These are phyloP conservation scores for Colletotrichum tofieldiae DNA, from an alignment of 2,329 filamentous ascomycete species.

Conservation along the genomic window DNA sequence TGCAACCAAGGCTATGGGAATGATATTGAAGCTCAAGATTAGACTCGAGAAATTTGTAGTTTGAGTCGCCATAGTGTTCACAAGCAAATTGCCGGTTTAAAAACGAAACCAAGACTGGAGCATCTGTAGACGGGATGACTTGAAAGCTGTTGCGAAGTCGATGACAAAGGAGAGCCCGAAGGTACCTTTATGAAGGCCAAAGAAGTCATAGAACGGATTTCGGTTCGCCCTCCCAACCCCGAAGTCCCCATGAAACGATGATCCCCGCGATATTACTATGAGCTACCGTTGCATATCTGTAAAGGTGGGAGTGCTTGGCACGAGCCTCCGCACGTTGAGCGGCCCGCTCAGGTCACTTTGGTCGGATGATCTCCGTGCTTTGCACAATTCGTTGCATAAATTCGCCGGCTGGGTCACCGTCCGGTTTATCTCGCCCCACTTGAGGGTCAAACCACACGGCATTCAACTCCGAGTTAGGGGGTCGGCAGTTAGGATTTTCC, in stretches of 20 bases:
- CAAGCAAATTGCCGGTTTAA: neutral
- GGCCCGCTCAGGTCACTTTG: neutral
- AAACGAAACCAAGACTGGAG: neutral
- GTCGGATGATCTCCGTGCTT: neutral
- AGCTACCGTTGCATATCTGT: neutral
- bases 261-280: neutral
- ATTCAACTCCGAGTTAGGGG: neutral
- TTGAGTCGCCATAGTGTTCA: neutral
- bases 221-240: neutral
- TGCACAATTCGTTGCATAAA: neutral
- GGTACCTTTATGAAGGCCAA: neutral
- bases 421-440: neutral
- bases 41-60: neutral
- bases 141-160: neutral
- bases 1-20: neutral
- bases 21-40: neutral
- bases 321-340: neutral
- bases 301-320: neutral
- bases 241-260: neutral
- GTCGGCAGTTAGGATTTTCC: neutral
- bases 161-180: neutral
- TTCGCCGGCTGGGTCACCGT: neutral
- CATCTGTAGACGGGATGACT: neutral
- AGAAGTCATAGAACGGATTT: neutral
- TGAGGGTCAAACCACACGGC: neutral